Evolutionary conservation across 2,329 filamentous ascomycete genomes (phyloP).

Genomic region (Nigrospora osmanthi): DNA sequence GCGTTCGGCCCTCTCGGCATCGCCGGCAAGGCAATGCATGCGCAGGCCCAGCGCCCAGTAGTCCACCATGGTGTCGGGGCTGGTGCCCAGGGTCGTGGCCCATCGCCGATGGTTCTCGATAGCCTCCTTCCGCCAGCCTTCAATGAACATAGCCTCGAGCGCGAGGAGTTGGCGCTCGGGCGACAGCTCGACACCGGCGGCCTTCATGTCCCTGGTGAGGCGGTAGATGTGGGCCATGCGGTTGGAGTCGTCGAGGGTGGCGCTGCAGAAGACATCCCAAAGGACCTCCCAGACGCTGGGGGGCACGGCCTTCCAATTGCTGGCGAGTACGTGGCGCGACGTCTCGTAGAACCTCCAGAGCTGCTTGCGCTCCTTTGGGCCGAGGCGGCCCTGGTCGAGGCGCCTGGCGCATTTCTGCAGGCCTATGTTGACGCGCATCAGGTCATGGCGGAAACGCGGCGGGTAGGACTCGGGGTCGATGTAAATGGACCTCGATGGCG

Average conservation of each 20-base stretch:
- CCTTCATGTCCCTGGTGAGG: constrained; percentile 59
- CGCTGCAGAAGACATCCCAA: constrained; percentile 54
- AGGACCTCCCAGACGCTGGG: constrained; percentile 54
- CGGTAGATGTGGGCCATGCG: constrained; percentile 53
- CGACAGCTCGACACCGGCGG: constrained; percentile 45
- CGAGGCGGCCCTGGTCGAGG: constrained; percentile 4
- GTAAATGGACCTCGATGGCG: neutral
- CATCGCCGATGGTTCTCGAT: constrained; percentile 56
- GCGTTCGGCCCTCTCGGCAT: constrained; percentile 50
- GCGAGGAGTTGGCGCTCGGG: constrained; percentile 55
- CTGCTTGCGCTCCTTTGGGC: constrained; percentile 8
- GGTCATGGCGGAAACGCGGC: neutral
- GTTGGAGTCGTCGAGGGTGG: constrained; percentile 39
- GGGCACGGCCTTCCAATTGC: constrained; percentile 47
- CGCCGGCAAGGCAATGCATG: constrained; percentile 51
- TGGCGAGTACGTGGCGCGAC: constrained; percentile 33
- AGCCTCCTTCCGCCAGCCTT: constrained; percentile 52
- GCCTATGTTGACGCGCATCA: constrained; percentile 14
- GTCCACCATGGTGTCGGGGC: constrained; percentile 36
- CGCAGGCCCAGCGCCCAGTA: constrained; percentile 61
- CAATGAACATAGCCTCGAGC: constrained; percentile 60
- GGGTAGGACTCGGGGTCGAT: neutral
- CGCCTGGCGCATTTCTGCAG: constrained; percentile 14
- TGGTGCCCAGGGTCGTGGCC: constrained; percentile 41
- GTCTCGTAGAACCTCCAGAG: constrained; percentile 43